Conservation (phyloP, 371 early-diverging fungal species). For the Rhizopus arrhizus region DNA sequence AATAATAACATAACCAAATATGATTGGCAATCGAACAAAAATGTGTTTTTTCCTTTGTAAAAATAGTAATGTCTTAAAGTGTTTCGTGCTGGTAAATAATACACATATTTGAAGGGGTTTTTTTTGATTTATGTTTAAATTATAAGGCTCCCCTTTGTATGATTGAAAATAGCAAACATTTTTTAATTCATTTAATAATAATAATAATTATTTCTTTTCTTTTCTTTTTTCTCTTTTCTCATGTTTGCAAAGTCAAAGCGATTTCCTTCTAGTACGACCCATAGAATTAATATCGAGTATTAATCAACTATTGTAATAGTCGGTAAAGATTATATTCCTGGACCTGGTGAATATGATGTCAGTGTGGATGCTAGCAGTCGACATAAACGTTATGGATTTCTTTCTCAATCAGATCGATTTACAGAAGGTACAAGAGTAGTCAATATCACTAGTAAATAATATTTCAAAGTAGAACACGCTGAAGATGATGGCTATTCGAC, state of each 20-base stretch:
- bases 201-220: constrained; percentile 7
- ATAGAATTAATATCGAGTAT: neutral
- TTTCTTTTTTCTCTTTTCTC: constrained; percentile 11
- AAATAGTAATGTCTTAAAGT: constrained; percentile 46
- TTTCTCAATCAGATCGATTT: constrained; percentile 37
- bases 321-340: constrained; percentile 44
- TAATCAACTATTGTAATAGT: constrained; percentile 16
- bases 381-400: constrained; percentile 37
- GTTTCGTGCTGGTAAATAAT: constrained; percentile 55
- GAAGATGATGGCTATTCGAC: constrained; percentile 1
- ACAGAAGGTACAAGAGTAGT: constrained; percentile 8
- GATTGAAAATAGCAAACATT: neutral
- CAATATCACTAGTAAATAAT: neutral
- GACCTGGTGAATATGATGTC: constrained; percentile 49
- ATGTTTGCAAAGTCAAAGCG: constrained; percentile 52
- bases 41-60: constrained; percentile 48
- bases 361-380: constrained; percentile 22
- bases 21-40: constrained; percentile 56
- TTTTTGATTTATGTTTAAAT: constrained; percentile 3
- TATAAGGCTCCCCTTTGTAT: constrained; percentile 35
- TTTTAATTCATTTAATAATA: neutral
- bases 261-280: constrained; percentile 39
- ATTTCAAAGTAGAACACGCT: neutral
- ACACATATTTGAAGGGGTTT: constrained; percentile 6
- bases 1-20: constrained; percentile 30